phyloP scores from a whole-genome alignment of 768 basidiomycete genomes.

The Rhizopogon roseolus region DNA sequence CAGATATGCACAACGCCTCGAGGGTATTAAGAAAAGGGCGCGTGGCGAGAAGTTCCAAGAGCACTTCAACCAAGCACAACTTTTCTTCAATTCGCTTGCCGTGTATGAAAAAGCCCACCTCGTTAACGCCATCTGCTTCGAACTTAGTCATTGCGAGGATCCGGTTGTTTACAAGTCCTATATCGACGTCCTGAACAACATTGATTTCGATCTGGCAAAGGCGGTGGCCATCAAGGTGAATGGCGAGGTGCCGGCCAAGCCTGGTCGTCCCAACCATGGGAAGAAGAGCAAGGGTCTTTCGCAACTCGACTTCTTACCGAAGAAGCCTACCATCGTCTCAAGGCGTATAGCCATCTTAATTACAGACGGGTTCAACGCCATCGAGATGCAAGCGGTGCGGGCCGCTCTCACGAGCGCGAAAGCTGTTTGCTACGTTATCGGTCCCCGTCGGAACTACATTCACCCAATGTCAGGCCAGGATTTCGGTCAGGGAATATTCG shows the following conservation, averaged over 20 bases:
- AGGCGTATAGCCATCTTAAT: constrained; percentile 76
- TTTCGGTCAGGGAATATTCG: constrained; percentile 31
- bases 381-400: constrained; percentile 56
- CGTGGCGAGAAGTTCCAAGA: constrained; percentile 76
- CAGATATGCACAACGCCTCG: constrained; percentile 46
- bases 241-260: constrained; percentile 48
- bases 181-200: constrained; percentile 61
- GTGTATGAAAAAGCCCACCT: constrained; percentile 70
- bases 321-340: constrained; percentile 52
- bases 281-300: constrained; percentile 52
- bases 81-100: constrained; percentile 82
- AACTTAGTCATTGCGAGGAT: constrained; percentile 82
- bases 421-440: constrained; percentile 63
- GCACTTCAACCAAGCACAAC: constrained; percentile 64
- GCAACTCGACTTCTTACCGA: constrained; percentile 51
- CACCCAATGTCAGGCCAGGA: constrained; percentile 26
- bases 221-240: constrained; percentile 64
- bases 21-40: constrained; percentile 53
- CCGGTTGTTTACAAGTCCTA: constrained; percentile 63
- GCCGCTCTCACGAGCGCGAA: constrained; percentile 45
- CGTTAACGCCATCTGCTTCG: constrained; percentile 68
- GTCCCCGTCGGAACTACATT: constrained; percentile 56
- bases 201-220: constrained; percentile 71
- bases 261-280: constrained; percentile 52
- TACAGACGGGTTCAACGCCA: constrained; percentile 66